A percentile compares a stretch with the other conserved stretches of the same genome.
phyloP scores from a whole-genome alignment of 495 filamentous ascomycete species.

The Pseudevernia furfuracea region DNA sequence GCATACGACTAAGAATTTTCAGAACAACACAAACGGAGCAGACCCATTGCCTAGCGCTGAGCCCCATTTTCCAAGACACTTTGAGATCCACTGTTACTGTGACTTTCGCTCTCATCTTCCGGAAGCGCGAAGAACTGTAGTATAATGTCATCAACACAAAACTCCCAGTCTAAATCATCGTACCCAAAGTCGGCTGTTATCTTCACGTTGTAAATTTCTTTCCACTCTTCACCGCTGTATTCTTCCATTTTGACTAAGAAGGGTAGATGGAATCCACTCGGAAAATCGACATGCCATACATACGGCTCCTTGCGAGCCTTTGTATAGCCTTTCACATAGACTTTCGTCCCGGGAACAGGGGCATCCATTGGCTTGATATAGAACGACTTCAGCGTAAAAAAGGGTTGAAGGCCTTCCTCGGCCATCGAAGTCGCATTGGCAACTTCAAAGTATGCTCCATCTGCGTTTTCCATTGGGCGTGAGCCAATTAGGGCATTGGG shows the following conservation, averaged over 20 bases:
- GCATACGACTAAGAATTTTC: background rate
- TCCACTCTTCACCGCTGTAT: constrained; percentile 27
- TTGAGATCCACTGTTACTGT: background rate
- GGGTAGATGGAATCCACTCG: constrained; percentile 15
- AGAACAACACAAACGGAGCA: background rate
- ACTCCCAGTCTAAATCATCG: constrained; percentile 30
- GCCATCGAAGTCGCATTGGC: constrained; percentile 10
- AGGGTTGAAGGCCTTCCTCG: background rate
- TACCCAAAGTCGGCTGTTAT: constrained; percentile 27
- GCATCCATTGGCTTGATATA: constrained; percentile 31
- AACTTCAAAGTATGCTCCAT: constrained; percentile 23
- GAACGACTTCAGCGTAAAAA: constrained; percentile 24
- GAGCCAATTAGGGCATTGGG: constrained; percentile 34
- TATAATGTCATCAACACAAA: constrained; percentile 34
- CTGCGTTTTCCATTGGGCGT: constrained; percentile 19
- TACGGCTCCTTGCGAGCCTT: background rate
- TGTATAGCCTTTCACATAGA: constrained; percentile 24
- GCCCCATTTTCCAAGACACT: background rate
- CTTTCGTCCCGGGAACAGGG: constrained; percentile 20
- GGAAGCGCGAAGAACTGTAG: constrained; percentile 18
- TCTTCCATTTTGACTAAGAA: constrained; percentile 27
- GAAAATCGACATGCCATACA: constrained; percentile 19
- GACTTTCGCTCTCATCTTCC: background rate
- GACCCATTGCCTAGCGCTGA: background rate
- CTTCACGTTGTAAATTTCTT: constrained; percentile 26